Conservation (phyloP, 139 green algal genomes). For the Volvox africanus region DNA sequence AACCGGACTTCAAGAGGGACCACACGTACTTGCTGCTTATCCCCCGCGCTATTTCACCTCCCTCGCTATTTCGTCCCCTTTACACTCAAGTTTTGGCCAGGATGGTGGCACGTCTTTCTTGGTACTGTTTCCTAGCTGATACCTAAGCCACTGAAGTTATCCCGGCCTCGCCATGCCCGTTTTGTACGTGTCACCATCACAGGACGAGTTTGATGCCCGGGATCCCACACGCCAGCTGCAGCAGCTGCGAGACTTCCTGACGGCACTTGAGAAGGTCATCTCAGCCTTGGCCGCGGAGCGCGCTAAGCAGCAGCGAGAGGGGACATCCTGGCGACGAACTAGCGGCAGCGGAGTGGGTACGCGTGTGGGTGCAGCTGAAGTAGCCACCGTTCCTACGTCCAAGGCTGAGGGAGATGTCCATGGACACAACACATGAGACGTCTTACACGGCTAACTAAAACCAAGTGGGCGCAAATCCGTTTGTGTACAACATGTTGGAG, state of each 20-base stretch:
- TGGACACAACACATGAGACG: background rate
- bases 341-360: background rate
- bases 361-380: background rate
- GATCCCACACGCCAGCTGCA: slow-evolving; percentile 49
- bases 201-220: slow-evolving; percentile 54
- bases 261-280: slow-evolving; percentile 19
- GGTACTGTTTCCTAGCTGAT: too few relatives aligned
- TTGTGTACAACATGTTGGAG: too few relatives aligned
- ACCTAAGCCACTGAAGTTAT: too few relatives aligned
- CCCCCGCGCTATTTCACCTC: too few relatives aligned
- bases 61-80: too few relatives aligned
- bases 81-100: too few relatives aligned
- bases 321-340: background rate
- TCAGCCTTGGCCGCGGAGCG: slow-evolving; percentile 10
- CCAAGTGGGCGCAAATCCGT: too few relatives aligned
- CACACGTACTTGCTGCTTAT: too few relatives aligned
- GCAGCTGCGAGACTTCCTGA: slow-evolving; percentile 47
- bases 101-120: too few relatives aligned
- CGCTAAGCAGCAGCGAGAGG: background rate
- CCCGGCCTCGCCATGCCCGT: too few relatives aligned
- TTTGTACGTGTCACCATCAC: background rate
- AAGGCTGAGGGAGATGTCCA: background rate
- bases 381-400: background rate
- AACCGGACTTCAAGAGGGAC: too few relatives aligned
- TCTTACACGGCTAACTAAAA: background rate